Base-by-base conservation (phyloP, 257 asterid genomes). In the Solanum gracilifrons region DNA sequence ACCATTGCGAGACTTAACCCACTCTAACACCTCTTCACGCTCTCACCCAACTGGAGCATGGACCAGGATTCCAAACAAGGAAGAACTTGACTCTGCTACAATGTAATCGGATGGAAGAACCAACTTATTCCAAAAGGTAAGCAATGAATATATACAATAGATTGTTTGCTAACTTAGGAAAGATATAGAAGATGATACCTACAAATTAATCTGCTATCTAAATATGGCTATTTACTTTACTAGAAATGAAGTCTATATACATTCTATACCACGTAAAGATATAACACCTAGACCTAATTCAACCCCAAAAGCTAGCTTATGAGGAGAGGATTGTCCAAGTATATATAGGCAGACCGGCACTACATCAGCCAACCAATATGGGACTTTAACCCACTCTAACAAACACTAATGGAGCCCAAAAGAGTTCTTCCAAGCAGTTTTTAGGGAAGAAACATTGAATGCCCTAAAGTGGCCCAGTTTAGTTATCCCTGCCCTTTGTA, bases 81-180 rank as follows among this genome's bases (percentile, higher is more conserved):
- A 58, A 20, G 27, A 0, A 58, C n/a, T 1, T 51, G n/a, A 18
- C 10, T 51, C n/a, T 16, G 2, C 0, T 58, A 58, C 25, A 0
- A 58, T 58, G 66, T 20, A 58, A 58, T 21, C 25, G 5, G 66
- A 20, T 58, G 27, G 66, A 20, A 58, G 25, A 58, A 58, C 0
- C 7, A 58, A 20, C 27, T 51, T 58, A 21, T 58, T 58, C 25
- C 66, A 20, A 7, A 58, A 20, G 66, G 27, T 58, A 58, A 58
- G 66, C 12, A 58, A 58, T 58, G 27, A 58, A 0, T 7, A 20
- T 58, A 58, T 58, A 58, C 5, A 58, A 58, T 20, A 58, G 66
- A 58, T 58, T 58, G 0, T 58, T 58, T 58, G 66, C 25, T 58
- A 58, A 58, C 66, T 20, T 58, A 58, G 66, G 66, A 58, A 51